phyloP scores from a whole-genome alignment of 805 yeast genomes.

The Candida alai region DNA sequence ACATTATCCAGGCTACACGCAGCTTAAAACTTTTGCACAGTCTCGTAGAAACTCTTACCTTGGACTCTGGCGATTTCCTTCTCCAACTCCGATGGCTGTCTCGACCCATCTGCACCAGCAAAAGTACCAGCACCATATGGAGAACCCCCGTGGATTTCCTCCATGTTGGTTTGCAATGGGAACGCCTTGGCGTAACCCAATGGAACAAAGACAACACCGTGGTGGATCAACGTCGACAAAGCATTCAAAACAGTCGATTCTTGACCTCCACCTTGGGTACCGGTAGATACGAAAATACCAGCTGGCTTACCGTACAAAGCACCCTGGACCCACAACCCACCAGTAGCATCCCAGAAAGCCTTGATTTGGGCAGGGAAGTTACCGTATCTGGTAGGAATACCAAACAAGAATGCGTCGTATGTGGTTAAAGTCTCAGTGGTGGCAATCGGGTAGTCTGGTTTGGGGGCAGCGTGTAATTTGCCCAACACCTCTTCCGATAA shows the following conservation, averaged over 20 bases:
- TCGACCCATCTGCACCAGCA: constrained; percentile 76
- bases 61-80: constrained; percentile 59
- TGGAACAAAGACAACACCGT: constrained; percentile 78
- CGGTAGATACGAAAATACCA: constrained; percentile 70
- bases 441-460: constrained; percentile 53
- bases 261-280: constrained; percentile 80
- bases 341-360: constrained; percentile 74
- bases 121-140: constrained; percentile 85
- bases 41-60: constrained; percentile 51
- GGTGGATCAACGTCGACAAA: constrained; percentile 66
- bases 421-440: constrained; percentile 51
- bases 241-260: constrained; percentile 66
- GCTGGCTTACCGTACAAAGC: constrained; percentile 70
- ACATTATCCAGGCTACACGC: neutral
- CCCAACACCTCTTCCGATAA: constrained; percentile 54
- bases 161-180: constrained; percentile 50
- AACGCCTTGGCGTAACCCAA: constrained; percentile 64
- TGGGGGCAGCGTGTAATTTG: constrained; percentile 57
- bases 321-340: constrained; percentile 76
- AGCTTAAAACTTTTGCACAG: constrained; percentile 22
- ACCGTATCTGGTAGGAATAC: constrained; percentile 86
- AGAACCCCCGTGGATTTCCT: constrained; percentile 74
- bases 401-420: constrained; percentile 81
- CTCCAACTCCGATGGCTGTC: constrained; percentile 63
- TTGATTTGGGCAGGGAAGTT: constrained; percentile 73